Evolutionary conservation across 2,329 filamentous ascomycete species (phyloP).

Genomic region (Aspergillus persii): DNA sequence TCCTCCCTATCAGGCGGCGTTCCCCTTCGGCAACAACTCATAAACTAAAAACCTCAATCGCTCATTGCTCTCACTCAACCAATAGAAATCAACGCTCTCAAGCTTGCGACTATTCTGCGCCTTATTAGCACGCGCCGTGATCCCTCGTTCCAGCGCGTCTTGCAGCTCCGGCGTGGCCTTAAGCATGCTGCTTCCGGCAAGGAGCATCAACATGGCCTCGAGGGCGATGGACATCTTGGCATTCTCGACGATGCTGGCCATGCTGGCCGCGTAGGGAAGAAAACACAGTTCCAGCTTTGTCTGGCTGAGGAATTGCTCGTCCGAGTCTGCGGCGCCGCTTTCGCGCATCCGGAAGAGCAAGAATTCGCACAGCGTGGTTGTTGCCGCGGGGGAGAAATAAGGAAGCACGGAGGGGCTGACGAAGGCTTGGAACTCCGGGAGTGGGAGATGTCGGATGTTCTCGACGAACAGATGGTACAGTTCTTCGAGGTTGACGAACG

Average conservation of each 20-base stretch:
- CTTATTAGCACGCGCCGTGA: slow-evolving; percentile 49
- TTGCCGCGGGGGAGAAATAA: slow-evolving; percentile 37
- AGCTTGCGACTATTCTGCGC: slow-evolving; percentile 37
- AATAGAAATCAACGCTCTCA: slow-evolving; percentile 36
- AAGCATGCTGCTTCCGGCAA: slow-evolving; percentile 39
- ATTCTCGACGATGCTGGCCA: slow-evolving; percentile 63
- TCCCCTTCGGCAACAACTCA: slow-evolving; percentile 23
- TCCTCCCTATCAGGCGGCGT: too few relatives aligned
- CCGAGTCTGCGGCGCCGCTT: slow-evolving; percentile 37
- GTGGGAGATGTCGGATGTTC: slow-evolving; percentile 45
- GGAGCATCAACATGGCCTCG: slow-evolving; percentile 61
- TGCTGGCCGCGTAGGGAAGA: slow-evolving; percentile 64
- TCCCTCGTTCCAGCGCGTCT: slow-evolving; percentile 52
- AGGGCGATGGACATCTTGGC: slow-evolving; percentile 68
- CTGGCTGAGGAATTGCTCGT: slow-evolving; percentile 48
- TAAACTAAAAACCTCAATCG: slow-evolving; percentile 38
- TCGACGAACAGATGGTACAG: slow-evolving; percentile 47
- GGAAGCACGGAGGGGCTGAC: slow-evolving; percentile 46
- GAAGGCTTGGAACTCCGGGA: slow-evolving; percentile 47
- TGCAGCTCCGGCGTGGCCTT: slow-evolving; percentile 38
- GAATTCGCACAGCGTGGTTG: slow-evolving; percentile 53
- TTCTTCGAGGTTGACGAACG: slow-evolving; percentile 38
- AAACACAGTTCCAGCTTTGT: slow-evolving; percentile 58
- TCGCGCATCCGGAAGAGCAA: slow-evolving; percentile 52
- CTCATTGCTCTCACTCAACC: slow-evolving; percentile 43